A percentile compares a stretch with the other conserved stretches of the same genome.
Evolutionary conservation across 164 flowering plant genomes (phyloP).

Genomic region (Nelumbo lutea): DNA sequence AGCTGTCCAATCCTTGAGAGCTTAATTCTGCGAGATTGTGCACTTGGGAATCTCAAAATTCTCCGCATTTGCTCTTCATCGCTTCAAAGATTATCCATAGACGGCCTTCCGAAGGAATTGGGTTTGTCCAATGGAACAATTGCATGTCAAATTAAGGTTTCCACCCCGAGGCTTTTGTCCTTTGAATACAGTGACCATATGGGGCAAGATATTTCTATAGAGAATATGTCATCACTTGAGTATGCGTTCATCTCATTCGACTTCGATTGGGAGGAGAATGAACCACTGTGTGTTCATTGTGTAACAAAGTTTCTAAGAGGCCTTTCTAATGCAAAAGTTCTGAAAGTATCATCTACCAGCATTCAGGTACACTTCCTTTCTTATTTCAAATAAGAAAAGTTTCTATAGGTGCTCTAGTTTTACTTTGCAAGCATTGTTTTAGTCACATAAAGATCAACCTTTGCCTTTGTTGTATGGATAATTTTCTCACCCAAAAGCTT

Average conservation of each 20-base stretch:
- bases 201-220: not conserved
- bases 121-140: not conserved
- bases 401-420: not conserved
- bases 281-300: not conserved
- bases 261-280: not conserved
- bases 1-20: conserved; percentile 17
- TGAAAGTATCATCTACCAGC: conserved; percentile 10
- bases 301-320: conserved; percentile 3
- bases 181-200: conserved; percentile 3
- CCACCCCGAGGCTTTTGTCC: conserved; percentile 11
- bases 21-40: conserved; percentile 9
- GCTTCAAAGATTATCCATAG: conserved; percentile 13
- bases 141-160: conserved; percentile 8
- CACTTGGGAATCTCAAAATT: not conserved
- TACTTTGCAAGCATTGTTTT: not conserved
- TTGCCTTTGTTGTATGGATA: not conserved
- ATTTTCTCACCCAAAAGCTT: too few relatives aligned
- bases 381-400: not conserved
- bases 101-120: conserved; percentile 4
- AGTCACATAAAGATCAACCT: not conserved
- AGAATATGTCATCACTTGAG: conserved; percentile 10
- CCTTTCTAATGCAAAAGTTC: conserved; percentile 8
- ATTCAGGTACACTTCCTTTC: conserved; percentile 11
- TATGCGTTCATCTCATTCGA: conserved; percentile 7
- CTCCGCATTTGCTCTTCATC: conserved; percentile 10